Base-by-base conservation (phyloP, 2,329 filamentous ascomycete genomes). In the Cladophialophora yegresii region DNA sequence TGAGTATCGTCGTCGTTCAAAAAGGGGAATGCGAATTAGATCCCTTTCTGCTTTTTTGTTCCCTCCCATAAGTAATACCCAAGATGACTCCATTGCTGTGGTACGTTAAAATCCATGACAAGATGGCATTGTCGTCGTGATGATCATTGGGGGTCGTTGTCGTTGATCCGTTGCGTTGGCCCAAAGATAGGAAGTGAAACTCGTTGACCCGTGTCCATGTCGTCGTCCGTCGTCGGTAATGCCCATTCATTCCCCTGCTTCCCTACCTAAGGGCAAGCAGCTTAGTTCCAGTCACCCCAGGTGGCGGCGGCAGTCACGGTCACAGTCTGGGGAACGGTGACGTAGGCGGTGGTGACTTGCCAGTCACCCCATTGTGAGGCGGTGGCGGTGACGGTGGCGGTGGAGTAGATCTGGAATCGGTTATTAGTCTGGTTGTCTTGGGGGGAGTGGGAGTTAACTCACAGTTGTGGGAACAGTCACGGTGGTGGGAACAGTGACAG, bases 271-370 rank as follows among this genome's bases (percentile, higher is more conserved):
- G 16, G 16, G 16, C 36, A 43, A 43, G 36, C 36, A 43, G 36
- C 36, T 43, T 43, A 28, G 47, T 22, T 50, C 20, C 23, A 50
- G 20, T 50, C 47, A 13, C 47, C 47, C 47, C 47, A 50, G 32
- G 57, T 59, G 20, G 47, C 47, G 45, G 57, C 45, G 50, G 57
- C 57, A 28, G 57, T 59, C 4, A 32, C 32, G 22, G 43, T 45
- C 36, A 58, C 55, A 8, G 40, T 47, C 36, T 43, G 30, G 43
- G 43, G 45, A 7, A 43, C 36, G 16, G 47, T 51, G 47, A 51
- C 47, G 12, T 43, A 43, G 36, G 36, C 36, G 36, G 36, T 43
- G 7, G 36, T n/a, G 16, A 43, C 36, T 43, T 13, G 7, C 20
- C 23, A 50, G 20, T 50, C 47, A 10, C 16, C 20, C 36, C 36